phyloP scores from a whole-genome alignment of 83 land plant species.

The Isoetes engelmannii region DNA sequence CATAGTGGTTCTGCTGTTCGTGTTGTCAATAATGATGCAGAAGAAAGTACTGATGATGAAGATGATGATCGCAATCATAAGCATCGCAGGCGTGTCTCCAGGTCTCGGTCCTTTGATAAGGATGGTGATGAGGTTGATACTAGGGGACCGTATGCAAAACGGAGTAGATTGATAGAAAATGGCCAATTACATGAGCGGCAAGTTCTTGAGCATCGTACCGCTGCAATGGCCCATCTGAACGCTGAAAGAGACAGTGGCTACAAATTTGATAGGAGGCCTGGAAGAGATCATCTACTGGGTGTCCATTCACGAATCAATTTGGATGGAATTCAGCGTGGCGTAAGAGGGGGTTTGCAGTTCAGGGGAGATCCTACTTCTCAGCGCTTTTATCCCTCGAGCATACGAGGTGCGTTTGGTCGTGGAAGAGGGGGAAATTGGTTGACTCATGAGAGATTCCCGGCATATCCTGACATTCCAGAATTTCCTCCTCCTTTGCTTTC shows the following conservation, averaged over 20 bases:
- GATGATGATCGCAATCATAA: slow-evolving; percentile 96
- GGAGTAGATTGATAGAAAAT: slow-evolving; percentile 41
- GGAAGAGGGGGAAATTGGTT: slow-evolving; percentile 48
- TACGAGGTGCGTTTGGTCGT: slow-evolving; percentile 33
- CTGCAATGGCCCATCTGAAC: slow-evolving; percentile 10
- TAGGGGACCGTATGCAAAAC: slow-evolving; percentile 39
- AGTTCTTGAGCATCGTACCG: slow-evolving; percentile 25
- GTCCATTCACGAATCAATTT: slow-evolving; percentile 3
- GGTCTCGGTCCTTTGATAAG: slow-evolving; percentile 52
- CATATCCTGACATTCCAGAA: slow-evolving; percentile 45
- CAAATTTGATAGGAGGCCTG: slow-evolving; percentile 46
- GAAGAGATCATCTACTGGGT: slow-evolving; percentile 15
- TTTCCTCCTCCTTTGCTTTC: slow-evolving; percentile 46
- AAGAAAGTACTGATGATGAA: slow-evolving; percentile 70
- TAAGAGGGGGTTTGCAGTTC: neutral
- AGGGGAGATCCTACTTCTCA: neutral
- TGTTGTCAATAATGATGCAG: slow-evolving; percentile 43
- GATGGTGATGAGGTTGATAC: slow-evolving; percentile 32
- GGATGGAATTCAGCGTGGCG: slow-evolving; percentile 9
- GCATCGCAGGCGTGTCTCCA: slow-evolving; percentile 72
- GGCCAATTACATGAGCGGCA: slow-evolving; percentile 48
- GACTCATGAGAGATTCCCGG: slow-evolving; percentile 48
- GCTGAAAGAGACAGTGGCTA: slow-evolving; percentile 30
- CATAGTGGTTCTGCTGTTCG: slow-evolving; percentile 5
- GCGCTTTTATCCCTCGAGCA: neutral